Evolutionary conservation across 805 yeast species (phyloP).

Genomic region (Millerozyma acaciae): DNA sequence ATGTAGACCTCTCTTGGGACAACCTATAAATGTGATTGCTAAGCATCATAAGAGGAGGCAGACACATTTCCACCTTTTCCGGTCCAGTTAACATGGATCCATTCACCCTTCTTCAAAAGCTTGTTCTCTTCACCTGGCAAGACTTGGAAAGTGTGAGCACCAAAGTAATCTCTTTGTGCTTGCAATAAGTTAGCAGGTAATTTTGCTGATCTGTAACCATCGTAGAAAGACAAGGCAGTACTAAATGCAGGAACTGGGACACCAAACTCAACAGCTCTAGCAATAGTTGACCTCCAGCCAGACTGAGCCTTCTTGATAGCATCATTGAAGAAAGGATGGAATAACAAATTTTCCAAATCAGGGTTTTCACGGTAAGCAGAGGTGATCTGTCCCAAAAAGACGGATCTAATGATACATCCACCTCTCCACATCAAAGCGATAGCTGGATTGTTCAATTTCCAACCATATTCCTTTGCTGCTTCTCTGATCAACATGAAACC

Average conservation of each 20-base stretch:
- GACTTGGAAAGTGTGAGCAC: slow-evolving; percentile 98
- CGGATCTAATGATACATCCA: slow-evolving; percentile 99
- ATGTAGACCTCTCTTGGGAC: background rate
- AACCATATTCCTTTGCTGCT: slow-evolving; percentile 94
- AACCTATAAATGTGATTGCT: slow-evolving; percentile 8
- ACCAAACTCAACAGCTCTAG: slow-evolving; percentile 77
- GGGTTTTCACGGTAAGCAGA: slow-evolving; percentile 93
- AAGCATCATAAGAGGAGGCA: slow-evolving; percentile 92
- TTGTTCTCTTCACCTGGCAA: slow-evolving; percentile 81
- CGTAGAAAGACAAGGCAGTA: slow-evolving; percentile 96
- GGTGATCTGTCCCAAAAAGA: slow-evolving; percentile 95
- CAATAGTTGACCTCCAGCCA: slow-evolving; percentile 91
- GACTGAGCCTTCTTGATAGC: slow-evolving; percentile 92
- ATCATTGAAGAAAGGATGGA: slow-evolving; percentile 89
- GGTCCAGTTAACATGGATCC: slow-evolving; percentile 98
- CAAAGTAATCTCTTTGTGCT: slow-evolving; percentile 99
- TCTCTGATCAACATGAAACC: slow-evolving; percentile 99
- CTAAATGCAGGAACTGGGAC: slow-evolving; percentile 97
- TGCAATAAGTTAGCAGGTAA: slow-evolving; percentile 97
- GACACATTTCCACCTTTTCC: slow-evolving; percentile 98
- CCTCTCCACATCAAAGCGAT: slow-evolving; percentile 99
- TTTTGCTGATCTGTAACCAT: slow-evolving; percentile 94
- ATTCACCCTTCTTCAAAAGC: slow-evolving; percentile 69
- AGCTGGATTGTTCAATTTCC: slow-evolving; percentile 97
- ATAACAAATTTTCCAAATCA: slow-evolving; percentile 89